Evolutionary conservation across 495 filamentous ascomycete genomes (phyloP), one percentile per base, ranked within the genome.

Genomic region (Penicillium arizonense): DNA sequence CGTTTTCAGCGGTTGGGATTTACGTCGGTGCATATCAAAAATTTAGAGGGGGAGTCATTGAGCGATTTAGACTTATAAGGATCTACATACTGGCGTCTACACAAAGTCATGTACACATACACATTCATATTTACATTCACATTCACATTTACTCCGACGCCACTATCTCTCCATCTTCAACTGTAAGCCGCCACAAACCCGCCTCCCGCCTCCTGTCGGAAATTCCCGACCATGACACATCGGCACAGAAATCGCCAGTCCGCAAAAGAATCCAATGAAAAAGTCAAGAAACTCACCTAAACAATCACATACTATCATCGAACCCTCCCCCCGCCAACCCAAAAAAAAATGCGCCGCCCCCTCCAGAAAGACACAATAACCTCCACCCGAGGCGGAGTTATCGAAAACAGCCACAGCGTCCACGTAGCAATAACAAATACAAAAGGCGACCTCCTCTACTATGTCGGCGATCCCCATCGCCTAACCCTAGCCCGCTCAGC

Each of bases 401-500:
- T 72, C 7, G 73, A 74, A 64, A 74, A 71, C 46, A 54, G 64
- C 5, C 71, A 77, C 51, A 28, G 8, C 14, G 55, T 75, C 44
- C 74, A 75, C 47, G 69, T 68, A 14, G 68, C 72, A 9, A 38
- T 77, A 3, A 56, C 63, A 14, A 66, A 74, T 33, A 47, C 61
- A 9, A 59, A 55, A 4, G 65, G 73, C 36, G 52, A 48, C 3
- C 48, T 74, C 2, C 61, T 76, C 8, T 71, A 62, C 40, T 44
- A 53, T 10, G 61, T 74, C 4, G 73, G 73, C 9, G 56, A 77
- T 42, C 68, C 75, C 3, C 47, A 52, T 4, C 62, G 72, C 14
- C 26, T 71, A 9, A 77, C 73, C 0, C 61, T 75, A 8, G 57
- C 61, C 14, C 68, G 73, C 12, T 77, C 73, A 9, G 65, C 71